Evolutionary conservation across 495 filamentous ascomycete genomes (phyloP).

Genomic region (Penicillium roqueforti): DNA sequence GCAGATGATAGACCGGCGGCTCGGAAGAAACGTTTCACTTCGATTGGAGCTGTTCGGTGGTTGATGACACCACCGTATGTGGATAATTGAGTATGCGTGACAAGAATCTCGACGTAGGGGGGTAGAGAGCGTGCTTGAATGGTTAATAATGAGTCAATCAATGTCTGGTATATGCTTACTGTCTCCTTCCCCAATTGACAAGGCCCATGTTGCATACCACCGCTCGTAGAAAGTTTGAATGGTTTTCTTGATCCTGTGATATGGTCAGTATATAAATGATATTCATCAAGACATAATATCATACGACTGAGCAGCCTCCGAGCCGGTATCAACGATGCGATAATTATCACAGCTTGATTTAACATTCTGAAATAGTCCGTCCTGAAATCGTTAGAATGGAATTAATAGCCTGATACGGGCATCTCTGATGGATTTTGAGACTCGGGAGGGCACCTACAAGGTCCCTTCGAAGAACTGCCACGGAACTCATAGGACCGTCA

Average conservation of each 20-base stretch:
- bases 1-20: conserved; percentile 64
- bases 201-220: conserved; percentile 59
- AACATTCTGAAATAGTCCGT: conserved; percentile 55
- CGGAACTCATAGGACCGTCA: conserved; percentile 64
- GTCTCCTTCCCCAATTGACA: conserved; percentile 54
- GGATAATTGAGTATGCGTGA: conserved; percentile 66
- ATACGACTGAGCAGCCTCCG: conserved; percentile 54
- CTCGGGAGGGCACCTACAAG: conserved; percentile 44
- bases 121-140: conserved; percentile 54
- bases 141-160: conserved; percentile 4
- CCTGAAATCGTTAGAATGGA: conserved; percentile 31
- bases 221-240: conserved; percentile 59
- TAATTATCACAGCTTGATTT: conserved; percentile 60
- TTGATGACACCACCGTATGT: conserved; percentile 74
- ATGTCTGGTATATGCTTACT: conserved; percentile 32
- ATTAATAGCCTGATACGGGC: not conserved
- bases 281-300: conserved; percentile 9
- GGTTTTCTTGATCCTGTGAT: conserved; percentile 50
- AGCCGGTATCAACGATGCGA: conserved; percentile 45
- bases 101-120: conserved; percentile 69
- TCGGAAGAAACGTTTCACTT: conserved; percentile 68
- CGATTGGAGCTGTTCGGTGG: conserved; percentile 63
- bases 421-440: not conserved
- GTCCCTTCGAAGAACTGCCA: conserved; percentile 63
- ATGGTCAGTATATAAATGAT: not conserved